These are phyloP conservation scores for Leishmania arabica DNA, from an alignment of 208 protist species.

Conservation along the genomic window DNA sequence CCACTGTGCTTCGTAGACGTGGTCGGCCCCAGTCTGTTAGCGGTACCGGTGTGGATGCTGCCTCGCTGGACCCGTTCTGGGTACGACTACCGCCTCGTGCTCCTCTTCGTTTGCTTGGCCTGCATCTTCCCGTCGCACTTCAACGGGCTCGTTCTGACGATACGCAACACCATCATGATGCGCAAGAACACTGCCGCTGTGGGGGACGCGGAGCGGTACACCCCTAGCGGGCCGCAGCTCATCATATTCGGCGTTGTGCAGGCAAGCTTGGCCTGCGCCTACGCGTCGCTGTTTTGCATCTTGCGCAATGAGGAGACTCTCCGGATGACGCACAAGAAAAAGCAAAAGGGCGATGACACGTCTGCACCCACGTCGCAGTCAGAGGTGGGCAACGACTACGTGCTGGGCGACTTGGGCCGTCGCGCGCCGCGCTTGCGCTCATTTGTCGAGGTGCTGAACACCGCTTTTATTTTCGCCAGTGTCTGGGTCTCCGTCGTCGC, in stretches of 20 bases:
- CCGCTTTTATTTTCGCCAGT: constrained; percentile 24
- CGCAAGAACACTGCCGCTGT: constrained; percentile 29
- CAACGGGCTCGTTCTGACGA: constrained; percentile 60
- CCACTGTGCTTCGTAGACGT: constrained; percentile 53
- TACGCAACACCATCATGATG: constrained; percentile 65
- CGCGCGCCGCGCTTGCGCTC: constrained; percentile 22
- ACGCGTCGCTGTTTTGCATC: constrained; percentile 44
- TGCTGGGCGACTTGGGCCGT: constrained; percentile 46
- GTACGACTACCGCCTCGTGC: constrained; percentile 40
- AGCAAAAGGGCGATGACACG: not conserved
- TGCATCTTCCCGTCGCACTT: constrained; percentile 55
- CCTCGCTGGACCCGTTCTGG: constrained; percentile 32
- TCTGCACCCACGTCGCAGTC: constrained; percentile 11
- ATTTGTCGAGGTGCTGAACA: not conserved
- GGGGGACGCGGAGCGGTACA: constrained; percentile 51
- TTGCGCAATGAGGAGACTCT: constrained; percentile 34
- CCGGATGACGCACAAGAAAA: not conserved
- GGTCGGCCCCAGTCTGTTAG: constrained; percentile 31
- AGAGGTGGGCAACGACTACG: constrained; percentile 23
- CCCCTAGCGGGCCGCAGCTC: constrained; percentile 32
- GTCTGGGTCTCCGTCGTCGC: constrained; percentile 51
- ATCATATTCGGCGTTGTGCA: constrained; percentile 47
- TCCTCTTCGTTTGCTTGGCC: constrained; percentile 21
- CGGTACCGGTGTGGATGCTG: constrained; percentile 39
- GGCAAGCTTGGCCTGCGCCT: constrained; percentile 29